Conservation (phyloP, 1,284 basidiomycete genomes). For the Boletus smithii region DNA sequence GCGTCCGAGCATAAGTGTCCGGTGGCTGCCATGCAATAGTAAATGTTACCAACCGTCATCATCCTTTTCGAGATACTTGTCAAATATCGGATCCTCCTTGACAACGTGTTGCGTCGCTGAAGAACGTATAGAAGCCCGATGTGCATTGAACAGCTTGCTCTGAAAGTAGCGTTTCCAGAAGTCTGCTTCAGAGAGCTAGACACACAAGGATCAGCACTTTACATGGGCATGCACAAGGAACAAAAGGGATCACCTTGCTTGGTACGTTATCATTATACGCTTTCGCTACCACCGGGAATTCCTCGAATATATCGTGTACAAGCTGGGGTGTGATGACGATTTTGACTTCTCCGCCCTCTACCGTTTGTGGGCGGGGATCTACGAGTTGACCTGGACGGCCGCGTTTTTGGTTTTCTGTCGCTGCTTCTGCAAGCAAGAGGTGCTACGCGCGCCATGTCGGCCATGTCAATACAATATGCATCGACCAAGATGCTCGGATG, state of each 20-base stretch:
- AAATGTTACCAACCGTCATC: slow-evolving; percentile 72
- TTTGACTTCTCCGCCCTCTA: slow-evolving; percentile 78
- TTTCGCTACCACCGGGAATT: slow-evolving; percentile 91
- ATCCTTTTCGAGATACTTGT: slow-evolving; percentile 91
- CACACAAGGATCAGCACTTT: slow-evolving; percentile 2
- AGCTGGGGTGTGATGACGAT: slow-evolving; percentile 92
- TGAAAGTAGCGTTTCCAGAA: slow-evolving; percentile 99
- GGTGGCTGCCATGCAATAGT: background rate
- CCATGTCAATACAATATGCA: background rate
- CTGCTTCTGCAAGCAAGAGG: slow-evolving; percentile 66
- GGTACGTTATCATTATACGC: slow-evolving; percentile 95
- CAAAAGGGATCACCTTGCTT: slow-evolving; percentile 51
- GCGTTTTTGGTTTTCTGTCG: slow-evolving; percentile 71
- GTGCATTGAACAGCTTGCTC: slow-evolving; percentile 90
- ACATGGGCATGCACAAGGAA: background rate
- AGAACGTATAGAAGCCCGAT: slow-evolving; percentile 89
- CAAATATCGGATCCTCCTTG: slow-evolving; percentile 91
- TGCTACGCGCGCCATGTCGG: slow-evolving; percentile 42
- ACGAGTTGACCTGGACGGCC: slow-evolving; percentile 85
- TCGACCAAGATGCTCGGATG: too few species aligned
- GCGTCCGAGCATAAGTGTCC: background rate
- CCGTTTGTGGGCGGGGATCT: slow-evolving; percentile 82
- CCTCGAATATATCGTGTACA: slow-evolving; percentile 94
- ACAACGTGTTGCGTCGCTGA: slow-evolving; percentile 81
- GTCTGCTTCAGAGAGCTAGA: slow-evolving; percentile 79